Percentiles rank a stretch among this genome's conserved stretches.
These are phyloP conservation scores for Perkinsus chesapeaki DNA, from an alignment of 169 alveolate genomes.

Conservation along the genomic window DNA sequence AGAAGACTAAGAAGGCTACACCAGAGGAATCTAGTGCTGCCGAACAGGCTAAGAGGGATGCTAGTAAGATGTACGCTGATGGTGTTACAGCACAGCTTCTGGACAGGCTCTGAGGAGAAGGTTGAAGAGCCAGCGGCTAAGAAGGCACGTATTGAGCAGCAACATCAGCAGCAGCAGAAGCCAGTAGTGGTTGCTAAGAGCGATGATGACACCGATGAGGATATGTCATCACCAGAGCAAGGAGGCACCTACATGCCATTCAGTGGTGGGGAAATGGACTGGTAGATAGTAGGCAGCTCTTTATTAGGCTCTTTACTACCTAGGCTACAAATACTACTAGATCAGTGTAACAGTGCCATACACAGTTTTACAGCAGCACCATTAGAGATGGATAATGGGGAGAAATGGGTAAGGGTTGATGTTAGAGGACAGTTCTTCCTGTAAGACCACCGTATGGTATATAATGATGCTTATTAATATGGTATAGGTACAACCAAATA, in stretches of 20 bases:
- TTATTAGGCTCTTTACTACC: not conserved
- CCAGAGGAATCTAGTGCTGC: too few species aligned
- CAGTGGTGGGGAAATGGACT: not conserved
- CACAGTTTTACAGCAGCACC: not conserved
- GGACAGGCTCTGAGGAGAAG: not conserved
- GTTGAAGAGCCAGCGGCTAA: not conserved
- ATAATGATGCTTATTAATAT: not conserved
- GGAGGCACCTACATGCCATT: not conserved
- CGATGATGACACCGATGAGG: not conserved
- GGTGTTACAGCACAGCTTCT: too few species aligned
- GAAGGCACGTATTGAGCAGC: not conserved
- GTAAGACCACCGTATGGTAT: not conserved
- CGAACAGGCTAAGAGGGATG: too few species aligned
- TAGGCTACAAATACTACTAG: not conserved
- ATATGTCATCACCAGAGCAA: not conserved
- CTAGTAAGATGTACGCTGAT: too few species aligned
- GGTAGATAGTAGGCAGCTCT: not conserved
- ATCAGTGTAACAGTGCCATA: not conserved
- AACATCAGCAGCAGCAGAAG: not conserved
- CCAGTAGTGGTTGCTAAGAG: not conserved
- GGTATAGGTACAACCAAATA: not conserved
- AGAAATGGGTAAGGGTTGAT: not conserved
- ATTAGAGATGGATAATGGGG: not conserved
- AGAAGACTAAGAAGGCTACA: too few species aligned
- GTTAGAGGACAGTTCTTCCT: not conserved